Percentiles rank a stretch among this genome's conserved stretches.
phyloP scores from a whole-genome alignment of 1,139 yeast genomes.

The Yamadazyma epiphylla region DNA sequence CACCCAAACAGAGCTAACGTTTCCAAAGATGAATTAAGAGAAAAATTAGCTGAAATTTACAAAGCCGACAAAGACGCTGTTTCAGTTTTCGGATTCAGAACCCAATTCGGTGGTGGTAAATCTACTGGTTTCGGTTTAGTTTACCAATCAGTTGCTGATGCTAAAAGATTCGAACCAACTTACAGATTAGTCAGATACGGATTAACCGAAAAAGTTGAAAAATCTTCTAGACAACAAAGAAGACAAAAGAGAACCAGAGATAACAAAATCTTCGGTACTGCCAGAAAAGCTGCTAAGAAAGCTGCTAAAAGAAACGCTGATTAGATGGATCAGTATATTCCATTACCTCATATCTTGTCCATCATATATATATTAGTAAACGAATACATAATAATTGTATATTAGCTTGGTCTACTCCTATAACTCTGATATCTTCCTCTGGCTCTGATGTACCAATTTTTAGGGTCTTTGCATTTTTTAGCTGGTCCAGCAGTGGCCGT shows the following conservation, averaged over 20 bases:
- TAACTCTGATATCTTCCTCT: neutral
- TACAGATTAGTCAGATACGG: slow-evolving; percentile 99
- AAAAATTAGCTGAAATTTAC: slow-evolving; percentile 93
- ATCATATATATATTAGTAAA: slow-evolving; percentile 12
- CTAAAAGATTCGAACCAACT: slow-evolving; percentile 98
- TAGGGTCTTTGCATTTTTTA: too few relatives aligned
- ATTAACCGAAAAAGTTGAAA: slow-evolving; percentile 91
- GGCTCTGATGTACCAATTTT: too few relatives aligned
- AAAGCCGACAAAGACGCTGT: slow-evolving; percentile 98
- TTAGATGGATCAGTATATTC: slow-evolving; percentile 19
- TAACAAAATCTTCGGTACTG: slow-evolving; percentile 98
- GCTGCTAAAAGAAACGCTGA: slow-evolving; percentile 70
- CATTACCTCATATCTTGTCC: slow-evolving; percentile 1
- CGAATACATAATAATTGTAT: slow-evolving; percentile 13
- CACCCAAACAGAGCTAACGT: slow-evolving; percentile 99
- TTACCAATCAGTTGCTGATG: slow-evolving; percentile 97
- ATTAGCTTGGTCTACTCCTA: slow-evolving; percentile 4
- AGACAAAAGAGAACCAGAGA: slow-evolving; percentile 99
- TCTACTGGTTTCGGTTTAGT: slow-evolving; percentile 99
- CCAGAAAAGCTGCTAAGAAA: slow-evolving; percentile 89
- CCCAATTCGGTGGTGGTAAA: slow-evolving; percentile 99
- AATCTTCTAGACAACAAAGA: slow-evolving; percentile 99
- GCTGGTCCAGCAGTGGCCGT: too few relatives aligned
- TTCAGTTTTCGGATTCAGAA: slow-evolving; percentile 98
- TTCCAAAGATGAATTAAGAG: slow-evolving; percentile 99